phyloP scores from a whole-genome alignment of 2,329 filamentous ascomycete genomes.

The Aspergillus fumigatus region DNA sequence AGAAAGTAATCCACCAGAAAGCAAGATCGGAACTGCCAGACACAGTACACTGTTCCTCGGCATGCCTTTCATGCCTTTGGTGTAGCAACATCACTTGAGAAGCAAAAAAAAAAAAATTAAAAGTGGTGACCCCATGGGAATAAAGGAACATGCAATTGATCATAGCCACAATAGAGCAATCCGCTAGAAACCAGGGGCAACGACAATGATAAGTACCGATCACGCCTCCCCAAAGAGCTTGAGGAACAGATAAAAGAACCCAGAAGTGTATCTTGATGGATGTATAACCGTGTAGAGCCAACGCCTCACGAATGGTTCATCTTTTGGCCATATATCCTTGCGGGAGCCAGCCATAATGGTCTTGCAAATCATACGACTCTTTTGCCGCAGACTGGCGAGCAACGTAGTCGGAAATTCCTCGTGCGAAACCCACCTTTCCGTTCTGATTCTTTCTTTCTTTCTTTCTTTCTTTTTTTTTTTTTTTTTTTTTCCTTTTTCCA shows the following conservation, averaged over 20 bases:
- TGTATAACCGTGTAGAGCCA: slow-evolving; percentile 22
- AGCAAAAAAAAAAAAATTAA: slow-evolving; percentile 3
- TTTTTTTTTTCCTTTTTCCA: background rate
- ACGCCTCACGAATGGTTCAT: slow-evolving; percentile 15
- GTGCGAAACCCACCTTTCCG: background rate
- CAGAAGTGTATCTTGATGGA: slow-evolving; percentile 19
- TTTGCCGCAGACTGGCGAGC: background rate
- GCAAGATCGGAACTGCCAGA: background rate
- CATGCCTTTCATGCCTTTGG: background rate
- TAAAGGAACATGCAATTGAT: slow-evolving; percentile 10
- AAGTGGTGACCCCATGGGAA: slow-evolving; percentile 5
- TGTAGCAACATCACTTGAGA: background rate
- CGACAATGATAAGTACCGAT: slow-evolving; percentile 10
- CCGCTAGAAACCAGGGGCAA: slow-evolving; percentile 8
- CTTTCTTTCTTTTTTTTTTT: background rate
- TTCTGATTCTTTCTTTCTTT: background rate
- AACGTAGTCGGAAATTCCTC: background rate
- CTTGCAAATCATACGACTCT: background rate
- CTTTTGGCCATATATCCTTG: slow-evolving; percentile 7
- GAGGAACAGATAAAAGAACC: slow-evolving; percentile 8
- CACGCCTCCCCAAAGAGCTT: slow-evolving; percentile 8
- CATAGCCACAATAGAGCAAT: slow-evolving; percentile 11
- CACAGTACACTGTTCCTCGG: background rate
- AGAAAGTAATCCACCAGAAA: slow-evolving; percentile 9
- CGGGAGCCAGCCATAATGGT: background rate